Conservation (phyloP, 306 rosid genomes). For the Citrullus amarus region DNA sequence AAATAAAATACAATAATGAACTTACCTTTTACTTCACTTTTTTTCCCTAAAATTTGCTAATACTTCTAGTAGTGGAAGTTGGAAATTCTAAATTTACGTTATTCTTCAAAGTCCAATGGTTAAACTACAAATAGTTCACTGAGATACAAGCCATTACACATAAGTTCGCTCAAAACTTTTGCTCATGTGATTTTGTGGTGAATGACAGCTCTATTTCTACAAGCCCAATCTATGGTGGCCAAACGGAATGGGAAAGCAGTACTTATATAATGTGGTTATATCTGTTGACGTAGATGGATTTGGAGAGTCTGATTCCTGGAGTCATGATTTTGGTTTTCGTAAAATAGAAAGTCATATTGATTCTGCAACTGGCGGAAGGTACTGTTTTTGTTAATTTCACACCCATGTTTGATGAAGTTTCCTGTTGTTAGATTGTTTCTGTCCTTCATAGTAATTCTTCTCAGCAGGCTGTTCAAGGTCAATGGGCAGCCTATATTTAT, state of each 20-base stretch:
- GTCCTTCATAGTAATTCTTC: slow-evolving; percentile 8
- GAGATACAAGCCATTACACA: neutral
- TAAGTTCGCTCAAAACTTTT: neutral
- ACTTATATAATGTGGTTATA: slow-evolving; percentile 56
- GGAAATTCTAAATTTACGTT: neutral
- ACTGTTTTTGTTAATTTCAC: slow-evolving; percentile 1
- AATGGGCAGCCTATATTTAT: slow-evolving; percentile 82
- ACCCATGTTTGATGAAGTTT: neutral
- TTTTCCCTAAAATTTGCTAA: neutral
- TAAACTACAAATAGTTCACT: neutral
- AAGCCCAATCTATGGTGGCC: slow-evolving; percentile 99
- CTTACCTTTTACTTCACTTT: neutral
- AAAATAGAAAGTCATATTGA: slow-evolving; percentile 80
- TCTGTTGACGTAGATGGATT: slow-evolving; percentile 58
- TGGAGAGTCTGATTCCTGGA: slow-evolving; percentile 89
- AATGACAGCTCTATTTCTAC: slow-evolving; percentile 74
- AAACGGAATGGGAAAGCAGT: slow-evolving; percentile 94
- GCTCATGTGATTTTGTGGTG: slow-evolving; percentile 17
- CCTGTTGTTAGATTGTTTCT: neutral
- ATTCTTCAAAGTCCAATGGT: neutral
- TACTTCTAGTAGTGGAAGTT: neutral
- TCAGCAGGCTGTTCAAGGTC: slow-evolving; percentile 76
- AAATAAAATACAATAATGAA: no score
- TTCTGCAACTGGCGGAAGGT: slow-evolving; percentile 84
- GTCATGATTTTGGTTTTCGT: slow-evolving; percentile 78